These are phyloP conservation scores for Sindora glabra DNA, from an alignment of 306 rosid genomes.

Conservation along the genomic window DNA sequence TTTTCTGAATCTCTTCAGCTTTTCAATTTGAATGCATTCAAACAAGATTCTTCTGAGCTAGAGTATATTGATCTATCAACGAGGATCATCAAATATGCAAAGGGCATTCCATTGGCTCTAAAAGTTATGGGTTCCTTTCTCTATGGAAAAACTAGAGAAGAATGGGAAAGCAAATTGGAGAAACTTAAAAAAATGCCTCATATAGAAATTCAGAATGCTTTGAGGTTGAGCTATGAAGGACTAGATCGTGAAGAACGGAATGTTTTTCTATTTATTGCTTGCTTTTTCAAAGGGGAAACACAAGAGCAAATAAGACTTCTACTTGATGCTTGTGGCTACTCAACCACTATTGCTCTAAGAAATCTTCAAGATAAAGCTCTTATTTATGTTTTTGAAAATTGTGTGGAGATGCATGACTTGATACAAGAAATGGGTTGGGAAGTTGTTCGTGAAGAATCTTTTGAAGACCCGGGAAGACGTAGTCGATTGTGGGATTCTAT, in stretches of 20 bases:
- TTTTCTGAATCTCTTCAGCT: neutral
- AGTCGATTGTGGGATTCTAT: neutral
- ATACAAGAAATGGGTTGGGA: constrained; percentile 17
- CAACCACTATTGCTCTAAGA: neutral
- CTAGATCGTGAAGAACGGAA: neutral
- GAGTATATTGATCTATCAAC: neutral
- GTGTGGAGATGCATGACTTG: constrained; percentile 7
- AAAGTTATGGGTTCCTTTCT: neutral
- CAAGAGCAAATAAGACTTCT: neutral
- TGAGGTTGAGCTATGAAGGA: neutral
- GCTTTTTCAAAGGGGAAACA: neutral
- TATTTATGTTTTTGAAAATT: neutral
- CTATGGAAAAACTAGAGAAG: neutral
- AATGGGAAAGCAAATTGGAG: neutral
- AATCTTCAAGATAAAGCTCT: neutral
- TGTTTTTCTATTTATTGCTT: neutral
- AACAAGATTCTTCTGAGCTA: neutral
- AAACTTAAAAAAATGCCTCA: neutral
- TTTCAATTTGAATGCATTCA: neutral
- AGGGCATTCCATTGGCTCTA: neutral
- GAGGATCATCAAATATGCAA: neutral
- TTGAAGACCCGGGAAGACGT: neutral
- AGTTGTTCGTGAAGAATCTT: constrained; percentile 11
- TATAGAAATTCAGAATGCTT: neutral
- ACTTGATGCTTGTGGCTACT: neutral